Base-by-base conservation (phyloP, 257 asterid species). In the Linderniella brevidens region DNA sequence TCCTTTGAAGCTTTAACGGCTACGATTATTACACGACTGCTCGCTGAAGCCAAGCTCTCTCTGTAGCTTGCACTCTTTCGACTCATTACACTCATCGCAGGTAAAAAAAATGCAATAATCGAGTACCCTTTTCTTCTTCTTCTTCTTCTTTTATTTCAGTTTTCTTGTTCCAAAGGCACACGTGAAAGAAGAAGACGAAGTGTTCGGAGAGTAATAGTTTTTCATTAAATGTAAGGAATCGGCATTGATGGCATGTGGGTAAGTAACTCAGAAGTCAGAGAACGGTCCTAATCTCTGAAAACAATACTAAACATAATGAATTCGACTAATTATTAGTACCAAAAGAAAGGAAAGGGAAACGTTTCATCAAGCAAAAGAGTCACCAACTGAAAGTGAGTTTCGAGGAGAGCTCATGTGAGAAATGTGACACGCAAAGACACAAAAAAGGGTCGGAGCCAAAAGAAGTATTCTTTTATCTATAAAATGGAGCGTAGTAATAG, bases 1-100 rank as follows among this genome's bases (percentile, higher is more conserved):
- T 79, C 92, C 46, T 60, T 72, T 1, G 75, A 70, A 55, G 75
- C 85, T 66, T 68, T 79, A 11, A 87, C 83, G 39, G 80, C 94
- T 57, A 82, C 93, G 49, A 79, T 58, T 54, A 78, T 73, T 18
- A 60, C 76, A 60, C 60, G 43, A 20, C 67, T 72, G 59, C 61
- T 69, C 8, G 49, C 63, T 54, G 19, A 63, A 35, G 56, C 64
- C 59, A 54, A 53, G 54, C 58, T 55, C 56, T 68, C 63, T 55
- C 60, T 55, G 12, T 39, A 70, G n/a, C 36, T 45, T 49, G 54
- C 55, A 62, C 75, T 66, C 61, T 54, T 76, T 52, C 70, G 72
- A 66, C 64, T 65, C 29, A 48, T 35, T 65, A 64, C 70, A 25
- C 32, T 25, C 88, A 71, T 78, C 75, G 61, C 78, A 61, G 58